Percentiles rank a stretch among this genome's conserved stretches.
Evolutionary conservation across 169 alveolate species (phyloP).

Genomic region (Plasmodium chabaudi): DNA sequence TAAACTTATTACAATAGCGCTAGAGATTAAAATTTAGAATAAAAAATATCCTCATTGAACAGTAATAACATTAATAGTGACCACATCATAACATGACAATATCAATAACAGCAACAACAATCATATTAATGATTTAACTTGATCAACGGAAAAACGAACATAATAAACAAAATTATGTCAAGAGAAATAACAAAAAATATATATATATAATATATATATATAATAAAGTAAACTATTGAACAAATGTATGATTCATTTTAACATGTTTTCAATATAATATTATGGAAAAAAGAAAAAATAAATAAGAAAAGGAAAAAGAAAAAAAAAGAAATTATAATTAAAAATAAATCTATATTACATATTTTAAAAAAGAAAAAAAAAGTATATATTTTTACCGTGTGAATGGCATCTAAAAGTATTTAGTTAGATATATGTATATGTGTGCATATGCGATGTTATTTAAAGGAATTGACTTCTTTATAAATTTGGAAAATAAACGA

Average conservation of each 20-base stretch:
- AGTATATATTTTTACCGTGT: constrained; percentile 4
- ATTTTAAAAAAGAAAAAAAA: constrained; percentile 10
- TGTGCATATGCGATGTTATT: neutral
- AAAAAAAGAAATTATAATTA: constrained; percentile 25
- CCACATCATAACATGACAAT: constrained; percentile 21
- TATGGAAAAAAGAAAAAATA: constrained; percentile 5
- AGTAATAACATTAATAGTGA: constrained; percentile 8
- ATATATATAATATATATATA: constrained; percentile 34
- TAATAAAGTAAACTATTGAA: constrained; percentile 52
- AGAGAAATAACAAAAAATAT: constrained; percentile 12
- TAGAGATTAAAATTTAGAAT: constrained; percentile 29
- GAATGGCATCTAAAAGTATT: neutral
- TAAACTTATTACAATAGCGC: constrained; percentile 27
- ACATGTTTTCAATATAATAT: constrained; percentile 63
- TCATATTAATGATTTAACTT: constrained; percentile 33
- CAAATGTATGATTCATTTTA: constrained; percentile 75
- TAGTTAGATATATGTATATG: neutral
- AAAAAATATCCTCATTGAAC: constrained; percentile 25
- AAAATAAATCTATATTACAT: constrained; percentile 65
- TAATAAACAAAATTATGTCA: constrained; percentile 48
- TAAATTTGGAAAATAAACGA: neutral
- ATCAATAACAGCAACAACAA: constrained; percentile 10
- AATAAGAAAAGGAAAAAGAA: constrained; percentile 8
- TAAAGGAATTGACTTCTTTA: constrained; percentile 11
- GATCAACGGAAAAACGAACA: constrained; percentile 16